These are phyloP conservation scores for Lachancea quebecensis DNA, from an alignment of 805 yeast species.

Conservation along the genomic window DNA sequence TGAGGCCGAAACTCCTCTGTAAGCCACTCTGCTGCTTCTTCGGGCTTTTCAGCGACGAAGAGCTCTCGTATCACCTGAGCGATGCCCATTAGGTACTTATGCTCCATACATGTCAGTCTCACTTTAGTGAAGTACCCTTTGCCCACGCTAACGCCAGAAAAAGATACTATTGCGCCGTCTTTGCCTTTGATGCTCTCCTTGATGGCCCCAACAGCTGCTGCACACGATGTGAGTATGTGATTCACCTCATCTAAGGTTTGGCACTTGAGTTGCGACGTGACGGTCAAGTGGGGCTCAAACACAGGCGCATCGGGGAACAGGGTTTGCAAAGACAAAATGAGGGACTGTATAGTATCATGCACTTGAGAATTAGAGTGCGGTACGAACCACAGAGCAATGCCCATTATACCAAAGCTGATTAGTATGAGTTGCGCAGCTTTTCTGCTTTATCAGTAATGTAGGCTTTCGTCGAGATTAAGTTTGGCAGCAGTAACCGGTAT, in stretches of 20 bases:
- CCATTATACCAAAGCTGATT: constrained; percentile 19
- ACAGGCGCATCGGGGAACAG: constrained; percentile 64
- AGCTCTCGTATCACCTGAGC: constrained; percentile 47
- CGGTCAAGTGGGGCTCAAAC: constrained; percentile 73
- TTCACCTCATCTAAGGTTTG: constrained; percentile 50
- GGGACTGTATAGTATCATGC: constrained; percentile 48
- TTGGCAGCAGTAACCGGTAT: too few relatives aligned
- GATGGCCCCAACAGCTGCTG: constrained; percentile 47
- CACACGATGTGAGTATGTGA: constrained; percentile 44
- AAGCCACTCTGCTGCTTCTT: constrained; percentile 50
- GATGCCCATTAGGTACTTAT: constrained; percentile 31
- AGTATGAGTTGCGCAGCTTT: neutral
- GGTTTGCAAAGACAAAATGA: constrained; percentile 59
- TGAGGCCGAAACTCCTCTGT: constrained; percentile 59
- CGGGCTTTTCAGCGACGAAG: constrained; percentile 41
- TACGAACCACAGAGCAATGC: constrained; percentile 69
- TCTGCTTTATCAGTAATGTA: too few relatives aligned
- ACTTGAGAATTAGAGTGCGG: constrained; percentile 52
- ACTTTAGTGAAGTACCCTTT: constrained; percentile 27
- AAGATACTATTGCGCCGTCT: constrained; percentile 17
- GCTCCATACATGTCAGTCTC: constrained; percentile 22
- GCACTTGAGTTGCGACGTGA: constrained; percentile 54
- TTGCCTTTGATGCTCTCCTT: constrained; percentile 15
- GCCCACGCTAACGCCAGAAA: constrained; percentile 22
- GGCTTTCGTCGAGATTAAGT: too few relatives aligned